Evolutionary conservation across 1,284 basidiomycete genomes (phyloP), one percentile per base, ranked within the genome.

Genomic region (Cryptococcus hybrid): DNA sequence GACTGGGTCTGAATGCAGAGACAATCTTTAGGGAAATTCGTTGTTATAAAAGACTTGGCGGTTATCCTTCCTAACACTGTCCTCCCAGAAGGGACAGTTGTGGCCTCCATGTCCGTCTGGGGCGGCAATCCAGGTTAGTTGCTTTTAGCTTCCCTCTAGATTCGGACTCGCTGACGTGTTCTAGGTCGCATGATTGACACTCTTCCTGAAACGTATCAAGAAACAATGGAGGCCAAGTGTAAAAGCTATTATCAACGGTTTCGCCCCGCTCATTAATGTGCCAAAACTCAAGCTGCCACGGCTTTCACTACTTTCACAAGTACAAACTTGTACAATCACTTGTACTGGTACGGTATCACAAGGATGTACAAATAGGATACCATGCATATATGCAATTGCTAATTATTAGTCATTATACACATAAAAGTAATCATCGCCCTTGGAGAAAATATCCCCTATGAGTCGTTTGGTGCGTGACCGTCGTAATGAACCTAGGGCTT

Each of bases 11-110:
- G 12, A 13, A 18, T 24, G 47, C 7, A 34, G 18, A 12, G 66
- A 30, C 30, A 3, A 30, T 30, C 4, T 30, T 30, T 30, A 96
- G 94, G 96, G 35, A 93, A 96, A 73, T 97, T 98, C 67, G 87
- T 88, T 0, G 92, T 97, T 62, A 93, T 99, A 78, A 97, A 98
- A 74, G 95, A 99, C 73, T 92, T 92, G 66, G 91, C 90, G 3
- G 87, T 86, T 60, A 68, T 79, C 37, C 60, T 88, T 90, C 59
- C 88, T 85, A 59, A 92, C 62, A 89, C 92, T 0, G 86, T 99
- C 15, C 80, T 99, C 4, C 89, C 94, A 2, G 89, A 94, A 11
- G 92, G 92, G 59, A 93, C 93, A 0, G 90, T 98, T 51, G 86
- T 99, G 9, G 92, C 94, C 0, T 89, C 90, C 3, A 80, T 96